A percentile compares a stretch with the other conserved stretches of the same genome.
Conservation (phyloP, 2,329 filamentous ascomycete species). For the Curvularia sp. region DNA sequence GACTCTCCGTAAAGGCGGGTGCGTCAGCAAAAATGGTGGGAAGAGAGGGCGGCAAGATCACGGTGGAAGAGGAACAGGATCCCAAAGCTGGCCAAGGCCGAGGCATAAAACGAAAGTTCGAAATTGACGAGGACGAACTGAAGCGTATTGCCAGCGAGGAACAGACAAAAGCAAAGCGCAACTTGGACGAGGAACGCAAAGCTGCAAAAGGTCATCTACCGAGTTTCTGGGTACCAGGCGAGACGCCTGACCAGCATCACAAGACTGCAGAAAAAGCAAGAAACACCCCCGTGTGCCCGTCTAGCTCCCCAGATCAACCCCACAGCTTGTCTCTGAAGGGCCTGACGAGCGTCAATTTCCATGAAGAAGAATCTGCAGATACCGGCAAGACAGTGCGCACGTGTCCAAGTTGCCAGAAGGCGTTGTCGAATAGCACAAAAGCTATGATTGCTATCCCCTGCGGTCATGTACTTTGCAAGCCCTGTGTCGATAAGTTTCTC, state of each 20-base stretch:
- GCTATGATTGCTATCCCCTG: conserved; percentile 86
- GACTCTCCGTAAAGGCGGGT: conserved; percentile 52
- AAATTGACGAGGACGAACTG: conserved; percentile 79
- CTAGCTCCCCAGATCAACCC: conserved; percentile 68
- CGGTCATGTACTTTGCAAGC: conserved; percentile 88
- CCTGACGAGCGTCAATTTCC: conserved; percentile 78
- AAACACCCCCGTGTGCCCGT: conserved; percentile 76
- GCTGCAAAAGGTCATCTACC: conserved; percentile 73
- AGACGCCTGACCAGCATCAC: conserved; percentile 69
- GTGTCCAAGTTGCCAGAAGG: conserved; percentile 88
- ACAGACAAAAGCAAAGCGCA: conserved; percentile 71
- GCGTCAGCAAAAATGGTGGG: conserved; percentile 51
- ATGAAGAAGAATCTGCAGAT: conserved; percentile 68
- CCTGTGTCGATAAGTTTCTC: conserved; percentile 85
- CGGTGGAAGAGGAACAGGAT: conserved; percentile 51
- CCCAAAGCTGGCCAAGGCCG: conserved; percentile 32
- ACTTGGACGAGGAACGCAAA: conserved; percentile 73
- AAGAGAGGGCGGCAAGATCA: conserved; percentile 54
- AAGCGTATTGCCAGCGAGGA: conserved; percentile 73
- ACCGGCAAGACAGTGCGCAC: conserved; percentile 60
- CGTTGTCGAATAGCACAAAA: conserved; percentile 79
- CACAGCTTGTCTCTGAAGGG: conserved; percentile 81
- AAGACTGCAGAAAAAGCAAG: conserved; percentile 62
- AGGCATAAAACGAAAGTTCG: conserved; percentile 77
- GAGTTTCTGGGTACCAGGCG: conserved; percentile 91